Evolutionary conservation across 1,284 basidiomycete species (phyloP).

Genomic region (Kwoniella shivajii): DNA sequence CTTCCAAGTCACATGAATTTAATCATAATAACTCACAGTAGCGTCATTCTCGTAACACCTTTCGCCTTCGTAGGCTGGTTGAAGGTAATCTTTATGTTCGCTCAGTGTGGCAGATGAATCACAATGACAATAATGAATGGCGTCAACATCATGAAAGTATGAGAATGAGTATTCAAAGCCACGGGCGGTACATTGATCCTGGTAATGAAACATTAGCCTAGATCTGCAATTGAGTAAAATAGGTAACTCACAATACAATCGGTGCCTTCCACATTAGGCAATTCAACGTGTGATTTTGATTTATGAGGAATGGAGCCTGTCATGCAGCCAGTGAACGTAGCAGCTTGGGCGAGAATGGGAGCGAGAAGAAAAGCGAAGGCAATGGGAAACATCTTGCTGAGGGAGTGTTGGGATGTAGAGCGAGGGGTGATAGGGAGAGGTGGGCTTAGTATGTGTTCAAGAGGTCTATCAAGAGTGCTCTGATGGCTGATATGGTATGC

Average conservation of each 20-base stretch:
- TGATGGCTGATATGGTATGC: neutral
- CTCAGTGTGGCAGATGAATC: neutral
- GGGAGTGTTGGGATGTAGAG: neutral
- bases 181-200: slow-evolving; percentile 14
- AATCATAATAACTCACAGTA: neutral
- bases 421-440: too few species aligned
- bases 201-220: neutral
- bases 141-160: slow-evolving; percentile 11
- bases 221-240: neutral
- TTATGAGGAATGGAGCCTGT: neutral
- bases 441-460: too few species aligned
- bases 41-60: slow-evolving; percentile 12
- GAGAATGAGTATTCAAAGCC: slow-evolving; percentile 15
- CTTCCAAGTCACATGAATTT: neutral
- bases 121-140: slow-evolving; percentile 14
- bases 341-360: slow-evolving; percentile 2
- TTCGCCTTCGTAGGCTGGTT: slow-evolving; percentile 13
- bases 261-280: slow-evolving; percentile 4
- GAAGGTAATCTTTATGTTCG: slow-evolving; percentile 1
- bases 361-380: neutral
- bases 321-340: slow-evolving; percentile 16
- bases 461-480: neutral
- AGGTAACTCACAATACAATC: slow-evolving; percentile 9
- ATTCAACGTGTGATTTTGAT: neutral
- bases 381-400: neutral